These are phyloP conservation scores for Starmerella vitae DNA, from an alignment of 805 yeast genomes.

Conservation along the genomic window DNA sequence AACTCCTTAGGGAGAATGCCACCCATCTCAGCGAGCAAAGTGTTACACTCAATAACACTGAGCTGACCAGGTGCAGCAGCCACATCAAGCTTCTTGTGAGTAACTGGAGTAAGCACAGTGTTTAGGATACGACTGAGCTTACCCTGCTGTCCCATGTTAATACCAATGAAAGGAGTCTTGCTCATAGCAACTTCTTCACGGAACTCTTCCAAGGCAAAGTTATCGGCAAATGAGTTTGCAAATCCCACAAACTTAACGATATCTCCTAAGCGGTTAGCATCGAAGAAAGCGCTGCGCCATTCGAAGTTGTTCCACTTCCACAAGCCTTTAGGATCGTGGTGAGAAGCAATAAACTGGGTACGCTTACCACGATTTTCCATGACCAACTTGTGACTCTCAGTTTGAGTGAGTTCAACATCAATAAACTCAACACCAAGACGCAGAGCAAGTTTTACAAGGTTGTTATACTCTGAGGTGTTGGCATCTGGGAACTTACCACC, in stretches of 20 bases:
- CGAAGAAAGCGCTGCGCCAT: slow-evolving; percentile 61
- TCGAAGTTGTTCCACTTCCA: slow-evolving; percentile 54
- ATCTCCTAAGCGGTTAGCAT: slow-evolving; percentile 55
- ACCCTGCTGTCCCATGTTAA: slow-evolving; percentile 68
- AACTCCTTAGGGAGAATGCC: slow-evolving; percentile 45
- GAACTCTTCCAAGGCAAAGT: slow-evolving; percentile 57
- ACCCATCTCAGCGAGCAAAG: slow-evolving; percentile 45
- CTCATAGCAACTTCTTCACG: slow-evolving; percentile 34
- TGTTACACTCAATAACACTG: slow-evolving; percentile 50
- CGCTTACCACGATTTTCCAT: slow-evolving; percentile 41
- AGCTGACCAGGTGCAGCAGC: slow-evolving; percentile 76
- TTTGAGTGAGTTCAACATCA: slow-evolving; percentile 64
- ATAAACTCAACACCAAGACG: slow-evolving; percentile 68
- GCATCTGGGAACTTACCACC: slow-evolving; percentile 71
- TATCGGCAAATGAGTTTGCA: slow-evolving; percentile 54
- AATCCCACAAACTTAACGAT: slow-evolving; percentile 71
- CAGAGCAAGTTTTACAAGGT: slow-evolving; percentile 47
- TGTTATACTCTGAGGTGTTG: slow-evolving; percentile 35
- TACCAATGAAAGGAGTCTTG: slow-evolving; percentile 59
- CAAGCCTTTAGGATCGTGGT: slow-evolving; percentile 56
- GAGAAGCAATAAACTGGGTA: slow-evolving; percentile 69
- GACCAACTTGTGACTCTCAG: slow-evolving; percentile 31
- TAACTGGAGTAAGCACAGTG: slow-evolving; percentile 66
- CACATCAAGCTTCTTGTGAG: slow-evolving; percentile 52
- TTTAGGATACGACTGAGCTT: slow-evolving; percentile 70